Evolutionary conservation across 2,329 filamentous ascomycete genomes (phyloP), one percentile per base, ranked within the genome.

Genomic region (Colletotrichum godetiae): DNA sequence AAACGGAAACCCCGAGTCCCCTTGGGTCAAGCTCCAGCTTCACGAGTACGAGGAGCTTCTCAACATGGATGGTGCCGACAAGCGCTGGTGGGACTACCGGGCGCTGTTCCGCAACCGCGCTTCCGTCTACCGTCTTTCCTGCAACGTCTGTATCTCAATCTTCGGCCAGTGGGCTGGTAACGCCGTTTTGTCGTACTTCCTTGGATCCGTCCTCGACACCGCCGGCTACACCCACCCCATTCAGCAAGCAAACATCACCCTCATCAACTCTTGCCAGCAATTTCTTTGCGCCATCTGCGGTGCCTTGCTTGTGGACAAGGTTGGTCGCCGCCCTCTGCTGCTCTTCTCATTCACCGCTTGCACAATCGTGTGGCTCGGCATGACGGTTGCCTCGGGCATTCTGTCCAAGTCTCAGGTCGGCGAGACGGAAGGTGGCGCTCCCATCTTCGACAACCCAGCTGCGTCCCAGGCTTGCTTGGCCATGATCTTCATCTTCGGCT

Each of bases 401-500:
- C 82, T 84, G 67, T 76, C 77, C 61, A 77, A 78, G 53, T 82
- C 81, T 2, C 78, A 79, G 37, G 75, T 76, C 11, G 80, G 80
- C 29, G 67, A 78, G 29, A 77, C 80, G 66, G 75, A 75, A 0
- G 74, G 80, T 31, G 82, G 72, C 1, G 75, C 77, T 0, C 64
- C 76, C 4, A 72, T 74, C 52, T 73, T 74, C 78, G 79, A 75
- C 70, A 86, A 84, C 78, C 52, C 78, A 10, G 75, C 81, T 6
- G 84, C 85, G 1, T 84, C 84, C 27, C 84, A 85, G 55, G 87
- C 86, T 0, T 83, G 85, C 7, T 79, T 90, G 15, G 87, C 86
- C 27, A 86, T 89, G 77, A 86, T 89, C 64, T 90, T 89, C 80
- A 80, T 90, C 52, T 89, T 89, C 73, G 86, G 86, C 1, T 85